Conservation (phyloP, 257 asterid species). For the Linaria vulgaris region DNA sequence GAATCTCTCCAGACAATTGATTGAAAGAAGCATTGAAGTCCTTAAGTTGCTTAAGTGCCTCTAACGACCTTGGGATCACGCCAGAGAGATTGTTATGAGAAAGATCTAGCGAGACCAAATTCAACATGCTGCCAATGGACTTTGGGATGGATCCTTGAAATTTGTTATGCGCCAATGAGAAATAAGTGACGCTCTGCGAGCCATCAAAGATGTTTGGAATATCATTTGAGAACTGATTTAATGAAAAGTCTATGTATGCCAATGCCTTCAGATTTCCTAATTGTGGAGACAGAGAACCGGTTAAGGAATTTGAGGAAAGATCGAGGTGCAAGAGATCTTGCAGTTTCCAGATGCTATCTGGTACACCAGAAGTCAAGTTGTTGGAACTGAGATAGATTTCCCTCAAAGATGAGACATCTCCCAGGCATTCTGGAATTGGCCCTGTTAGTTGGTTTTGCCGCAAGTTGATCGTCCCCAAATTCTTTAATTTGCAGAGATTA, state of each 20-base stretch:
- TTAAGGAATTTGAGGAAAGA: no score
- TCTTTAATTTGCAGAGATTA: no score
- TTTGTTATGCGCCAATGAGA: conserved; percentile 27
- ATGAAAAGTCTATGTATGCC: conserved; percentile 16
- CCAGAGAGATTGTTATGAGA: conserved; percentile 32
- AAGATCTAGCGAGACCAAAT: conserved; percentile 23
- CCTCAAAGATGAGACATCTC: no score
- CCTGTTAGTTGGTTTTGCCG: no score
- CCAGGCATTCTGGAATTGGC: no score
- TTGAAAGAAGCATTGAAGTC: conserved; percentile 28
- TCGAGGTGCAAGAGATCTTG: no score
- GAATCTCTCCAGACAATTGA: conserved; percentile 30
- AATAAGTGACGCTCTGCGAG: neutral
- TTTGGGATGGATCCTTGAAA: conserved; percentile 32
- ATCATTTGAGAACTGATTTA: conserved; percentile 19
- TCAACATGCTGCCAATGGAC: conserved; percentile 14
- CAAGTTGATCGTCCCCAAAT: no score
- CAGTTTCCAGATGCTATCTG: no score
- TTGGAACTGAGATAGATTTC: conserved; percentile 30
- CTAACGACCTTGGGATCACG: conserved; percentile 27
- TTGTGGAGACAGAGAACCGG: conserved; percentile 24
- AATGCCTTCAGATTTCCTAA: conserved; percentile 25
- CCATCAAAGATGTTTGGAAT: conserved; percentile 27
- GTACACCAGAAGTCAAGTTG: no score
- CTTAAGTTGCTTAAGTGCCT: conserved; percentile 11